phyloP scores from a whole-genome alignment of 2,329 filamentous ascomycete species.

The Nothophaeocryptopus gaeumannii region DNA sequence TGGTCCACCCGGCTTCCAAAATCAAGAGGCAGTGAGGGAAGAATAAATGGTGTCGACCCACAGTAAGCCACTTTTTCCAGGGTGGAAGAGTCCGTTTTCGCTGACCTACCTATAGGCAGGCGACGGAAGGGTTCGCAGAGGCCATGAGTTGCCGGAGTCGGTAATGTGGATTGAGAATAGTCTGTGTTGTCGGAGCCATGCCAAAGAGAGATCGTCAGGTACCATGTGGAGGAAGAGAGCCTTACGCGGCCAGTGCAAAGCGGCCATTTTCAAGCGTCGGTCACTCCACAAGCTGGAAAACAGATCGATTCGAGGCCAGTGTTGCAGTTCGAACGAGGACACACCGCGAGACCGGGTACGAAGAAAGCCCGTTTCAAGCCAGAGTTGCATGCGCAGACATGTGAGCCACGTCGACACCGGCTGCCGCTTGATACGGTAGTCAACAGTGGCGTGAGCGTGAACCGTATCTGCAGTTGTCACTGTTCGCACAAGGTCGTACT shows the following conservation, averaged over 20 bases:
- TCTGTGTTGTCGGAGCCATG: background rate
- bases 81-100: background rate
- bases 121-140: background rate
- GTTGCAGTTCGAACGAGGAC: background rate
- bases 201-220: slow-evolving; percentile 5
- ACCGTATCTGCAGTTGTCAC: background rate
- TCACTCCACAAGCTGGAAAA: background rate
- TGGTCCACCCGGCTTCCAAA: background rate
- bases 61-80: slow-evolving; percentile 1
- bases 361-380: background rate
- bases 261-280: background rate
- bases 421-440: background rate
- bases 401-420: background rate
- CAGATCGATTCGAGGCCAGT: background rate
- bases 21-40: background rate
- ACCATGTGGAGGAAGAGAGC: slow-evolving; percentile 1
- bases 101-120: background rate
- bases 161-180: background rate
- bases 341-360: background rate
- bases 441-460: too few species aligned
- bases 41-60: background rate
- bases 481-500: background rate
- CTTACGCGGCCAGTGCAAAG: slow-evolving; percentile 8
- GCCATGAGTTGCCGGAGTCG: background rate
- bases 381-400: background rate